Evolutionary conservation across 2,329 filamentous ascomycete species (phyloP).

Genomic region (Moelleriella libera): DNA sequence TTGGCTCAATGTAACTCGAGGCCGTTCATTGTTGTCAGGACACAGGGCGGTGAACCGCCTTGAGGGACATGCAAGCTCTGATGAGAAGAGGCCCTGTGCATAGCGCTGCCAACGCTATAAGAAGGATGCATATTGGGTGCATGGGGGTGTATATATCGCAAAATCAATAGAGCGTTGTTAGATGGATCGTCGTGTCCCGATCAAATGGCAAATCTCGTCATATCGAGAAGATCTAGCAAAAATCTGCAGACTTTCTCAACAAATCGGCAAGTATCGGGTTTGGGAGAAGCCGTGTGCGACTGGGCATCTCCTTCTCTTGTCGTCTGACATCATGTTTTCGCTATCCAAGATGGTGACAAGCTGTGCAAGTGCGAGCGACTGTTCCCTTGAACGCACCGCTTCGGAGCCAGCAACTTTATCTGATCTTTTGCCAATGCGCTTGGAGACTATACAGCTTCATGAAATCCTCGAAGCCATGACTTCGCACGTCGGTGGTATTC

Average conservation of each 20-base stretch:
- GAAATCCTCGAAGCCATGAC: neutral
- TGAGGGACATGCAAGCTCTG: neutral
- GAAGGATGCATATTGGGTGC: neutral
- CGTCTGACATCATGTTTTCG: too few relatives aligned
- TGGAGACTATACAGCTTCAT: neutral
- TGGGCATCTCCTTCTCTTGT: neutral
- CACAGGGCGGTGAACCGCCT: neutral
- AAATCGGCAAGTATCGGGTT: neutral
- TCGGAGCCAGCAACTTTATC: neutral
- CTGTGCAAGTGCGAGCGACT: too few relatives aligned
- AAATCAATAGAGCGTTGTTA: neutral
- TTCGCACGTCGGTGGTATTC: neutral
- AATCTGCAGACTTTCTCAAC: neutral
- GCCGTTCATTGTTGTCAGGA: too few relatives aligned
- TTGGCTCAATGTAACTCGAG: too few relatives aligned
- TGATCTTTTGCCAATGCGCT: neutral
- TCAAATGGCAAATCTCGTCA: neutral
- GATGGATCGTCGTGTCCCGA: neutral
- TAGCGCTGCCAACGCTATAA: neutral
- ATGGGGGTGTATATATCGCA: neutral
- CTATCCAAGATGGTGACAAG: too few relatives aligned
- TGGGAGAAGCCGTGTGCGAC: neutral
- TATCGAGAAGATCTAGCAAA: neutral
- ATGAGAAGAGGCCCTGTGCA: neutral
- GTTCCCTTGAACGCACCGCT: too few relatives aligned